phyloP scores from a whole-genome alignment of 192 early-diverging fungal species.

The Paraglomus brasilianum region DNA sequence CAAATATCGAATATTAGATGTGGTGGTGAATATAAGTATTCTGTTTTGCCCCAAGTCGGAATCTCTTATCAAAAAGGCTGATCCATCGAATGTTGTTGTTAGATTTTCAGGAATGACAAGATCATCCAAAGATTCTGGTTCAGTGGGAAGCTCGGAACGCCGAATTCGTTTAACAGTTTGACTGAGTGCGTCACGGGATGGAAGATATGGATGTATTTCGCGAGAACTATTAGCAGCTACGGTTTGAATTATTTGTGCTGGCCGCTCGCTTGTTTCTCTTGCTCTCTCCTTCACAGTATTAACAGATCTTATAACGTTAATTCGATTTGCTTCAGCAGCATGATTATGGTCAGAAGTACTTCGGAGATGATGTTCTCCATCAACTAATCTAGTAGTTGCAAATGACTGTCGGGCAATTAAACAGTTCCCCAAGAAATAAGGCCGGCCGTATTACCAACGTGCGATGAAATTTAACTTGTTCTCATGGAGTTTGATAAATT shows the following conservation, averaged over 20 bases:
- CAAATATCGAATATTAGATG: neutral
- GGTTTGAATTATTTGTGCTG: conserved; percentile 7
- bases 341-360: conserved; percentile 11
- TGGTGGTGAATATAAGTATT: conserved; percentile 16
- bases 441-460: too few relatives aligned
- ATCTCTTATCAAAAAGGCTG: neutral
- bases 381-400: neutral
- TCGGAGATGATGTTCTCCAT: conserved; percentile 2
- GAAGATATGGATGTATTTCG: neutral
- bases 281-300: neutral
- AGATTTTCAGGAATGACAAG: too few relatives aligned
- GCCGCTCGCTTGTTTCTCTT: neutral
- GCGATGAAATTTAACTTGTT: too few relatives aligned
- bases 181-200: neutral
- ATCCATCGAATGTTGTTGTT: neutral
- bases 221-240: neutral
- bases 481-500: too few relatives aligned
- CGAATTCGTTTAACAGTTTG: neutral
- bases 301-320: neutral
- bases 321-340: neutral
- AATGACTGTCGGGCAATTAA: too few relatives aligned
- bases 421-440: too few relatives aligned
- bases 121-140: conserved; percentile 4
- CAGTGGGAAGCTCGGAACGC: neutral
- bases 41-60: neutral